phyloP scores from a whole-genome alignment of 2,329 filamentous ascomycete genomes.

The Colletotrichum sp. region DNA sequence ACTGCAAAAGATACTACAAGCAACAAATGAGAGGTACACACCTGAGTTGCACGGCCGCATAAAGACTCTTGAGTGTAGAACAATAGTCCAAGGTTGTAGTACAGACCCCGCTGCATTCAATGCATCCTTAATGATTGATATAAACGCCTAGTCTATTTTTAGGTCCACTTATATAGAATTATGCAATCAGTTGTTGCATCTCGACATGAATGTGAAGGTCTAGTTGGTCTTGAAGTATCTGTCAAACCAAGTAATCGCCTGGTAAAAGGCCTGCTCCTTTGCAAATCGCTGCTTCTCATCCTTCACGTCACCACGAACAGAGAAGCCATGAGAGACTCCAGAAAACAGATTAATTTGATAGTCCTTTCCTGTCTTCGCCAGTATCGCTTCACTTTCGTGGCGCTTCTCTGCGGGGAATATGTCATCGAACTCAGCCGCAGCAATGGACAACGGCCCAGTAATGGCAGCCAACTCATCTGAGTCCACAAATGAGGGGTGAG shows the following conservation, averaged over 20 bases:
- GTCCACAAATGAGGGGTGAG: background rate
- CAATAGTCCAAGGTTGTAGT: background rate
- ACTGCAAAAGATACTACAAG: background rate
- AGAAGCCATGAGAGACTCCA: background rate
- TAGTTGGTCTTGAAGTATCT: constrained; percentile 8
- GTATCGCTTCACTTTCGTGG: background rate
- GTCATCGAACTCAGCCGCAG: background rate
- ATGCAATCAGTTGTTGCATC: background rate
- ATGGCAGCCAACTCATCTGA: background rate
- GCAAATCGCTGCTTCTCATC: constrained; percentile 18
- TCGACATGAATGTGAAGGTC: background rate
- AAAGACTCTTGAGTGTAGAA: background rate
- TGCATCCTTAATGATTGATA: background rate
- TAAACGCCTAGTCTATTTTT: background rate
- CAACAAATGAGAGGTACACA: background rate
- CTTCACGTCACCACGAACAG: background rate
- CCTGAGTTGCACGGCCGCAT: background rate
- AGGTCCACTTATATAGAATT: background rate
- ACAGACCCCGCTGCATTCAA: accelerated
- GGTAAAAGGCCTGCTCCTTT: constrained; percentile 23
- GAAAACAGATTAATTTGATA: background rate
- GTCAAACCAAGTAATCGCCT: background rate
- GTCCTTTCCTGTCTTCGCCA: background rate
- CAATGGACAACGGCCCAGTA: background rate
- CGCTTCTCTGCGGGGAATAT: background rate